These are phyloP conservation scores for Brassica rapa DNA, from an alignment of 345 rosid species.

Conservation along the genomic window DNA sequence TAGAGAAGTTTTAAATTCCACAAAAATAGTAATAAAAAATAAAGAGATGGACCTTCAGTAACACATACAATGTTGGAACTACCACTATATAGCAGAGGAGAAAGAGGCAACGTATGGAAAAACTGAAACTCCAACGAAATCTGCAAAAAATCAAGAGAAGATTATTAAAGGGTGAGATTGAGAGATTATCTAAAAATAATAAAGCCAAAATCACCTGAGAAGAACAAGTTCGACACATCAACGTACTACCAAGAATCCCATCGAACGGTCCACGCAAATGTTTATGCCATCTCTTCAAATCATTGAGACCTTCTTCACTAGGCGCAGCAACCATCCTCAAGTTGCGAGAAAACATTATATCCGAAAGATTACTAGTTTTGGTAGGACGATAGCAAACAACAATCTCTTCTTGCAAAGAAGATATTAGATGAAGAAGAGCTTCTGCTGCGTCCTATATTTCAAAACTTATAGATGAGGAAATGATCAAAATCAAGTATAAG, in stretches of 20 bases:
- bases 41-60: conserved; percentile 50
- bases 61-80: conserved; percentile 82
- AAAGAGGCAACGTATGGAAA: conserved; percentile 77
- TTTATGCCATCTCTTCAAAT: conserved; percentile 69
- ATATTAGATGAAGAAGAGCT: conserved; percentile 81
- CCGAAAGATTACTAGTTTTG: conserved; percentile 48
- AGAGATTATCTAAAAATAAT: background rate
- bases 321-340: conserved; percentile 50
- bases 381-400: conserved; percentile 53
- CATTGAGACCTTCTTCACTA: conserved; percentile 28
- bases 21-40: background rate
- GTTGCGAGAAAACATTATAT: conserved; percentile 47
- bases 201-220: conserved; percentile 49
- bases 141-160: conserved; percentile 45
- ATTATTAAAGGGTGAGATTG: background rate
- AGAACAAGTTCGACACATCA: conserved; percentile 73
- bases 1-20: background rate
- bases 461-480: too few species aligned
- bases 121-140: conserved; percentile 82
- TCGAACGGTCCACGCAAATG: conserved; percentile 87
- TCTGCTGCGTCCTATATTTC: conserved; percentile 77
- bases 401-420: conserved; percentile 76
- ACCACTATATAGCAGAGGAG: conserved; percentile 54
- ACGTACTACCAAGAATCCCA: conserved; percentile 70
- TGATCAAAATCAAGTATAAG: background rate